Base-by-base conservation (phyloP, 164 flowering plant genomes). In the Vitis cinerea region DNA sequence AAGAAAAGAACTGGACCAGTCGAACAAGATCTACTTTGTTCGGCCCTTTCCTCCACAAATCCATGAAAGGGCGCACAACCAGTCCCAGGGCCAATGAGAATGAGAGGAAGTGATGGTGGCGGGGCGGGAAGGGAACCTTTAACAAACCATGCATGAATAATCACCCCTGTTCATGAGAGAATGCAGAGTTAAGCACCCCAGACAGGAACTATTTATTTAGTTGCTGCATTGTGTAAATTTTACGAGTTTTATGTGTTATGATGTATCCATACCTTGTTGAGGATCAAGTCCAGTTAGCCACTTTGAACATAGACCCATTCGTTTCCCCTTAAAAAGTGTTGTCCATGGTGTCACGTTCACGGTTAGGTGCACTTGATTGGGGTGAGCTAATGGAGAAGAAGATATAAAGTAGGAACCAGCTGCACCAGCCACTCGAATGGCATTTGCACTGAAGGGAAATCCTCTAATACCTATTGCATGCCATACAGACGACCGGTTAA, bases 361-460 rank as follows among this genome's bases (percentile, higher is more conserved):
- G 12, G 98, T 93, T 69, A 96, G 75, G 77, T 96, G 98, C 23
- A 96, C 92, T 80, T 91, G 87, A 68, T 84, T 84, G 1, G 92
- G 97, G 70, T 96, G 98, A 70, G 88, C 95, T 19, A 73, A 78
- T 77, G 61, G 86, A 29, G 99, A 93, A 61, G 99, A 96, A 63
- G 97, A 87, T 61, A 96, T 93, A 64, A 98, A 96, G 74, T 90
- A 96, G 99, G 99, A 74, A 93, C 94, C 65, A 96, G 78, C 78
- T 95, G 95, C 55, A 93, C 92, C 71, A 96, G 79, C 99, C 99
- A 93, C 77, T 93, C 97, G 71, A 96, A 88, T 75, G 98, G 99
- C 87, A 93, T 82, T 77, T 93, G 88, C 63, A 89, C 98, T 47
- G 98, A 95, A 1, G 97, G 99, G 68, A 93, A 93, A 83, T 95